Percentiles rank a stretch among this genome's conserved stretches.
These are phyloP conservation scores for Mortierella alpina DNA, from an alignment of 192 early-diverging fungal genomes.

Conservation along the genomic window DNA sequence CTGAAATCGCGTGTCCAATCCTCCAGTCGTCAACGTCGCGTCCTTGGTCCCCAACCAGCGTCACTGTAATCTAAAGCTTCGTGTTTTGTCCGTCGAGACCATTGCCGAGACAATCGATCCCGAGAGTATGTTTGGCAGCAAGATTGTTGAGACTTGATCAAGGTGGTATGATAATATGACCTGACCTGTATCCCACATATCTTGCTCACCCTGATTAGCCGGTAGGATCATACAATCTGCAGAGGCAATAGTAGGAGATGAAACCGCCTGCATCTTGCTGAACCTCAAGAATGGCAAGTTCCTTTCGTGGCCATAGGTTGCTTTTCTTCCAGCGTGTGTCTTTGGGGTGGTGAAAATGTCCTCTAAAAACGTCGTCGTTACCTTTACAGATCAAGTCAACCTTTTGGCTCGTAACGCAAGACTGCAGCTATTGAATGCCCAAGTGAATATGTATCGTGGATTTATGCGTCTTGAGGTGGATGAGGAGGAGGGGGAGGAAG, in stretches of 20 bases:
- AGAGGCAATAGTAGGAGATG: slow-evolving; percentile 48
- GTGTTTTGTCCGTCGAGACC: slow-evolving; percentile 45
- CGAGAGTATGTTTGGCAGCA: slow-evolving; percentile 27
- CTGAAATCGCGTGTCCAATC: too few relatives aligned
- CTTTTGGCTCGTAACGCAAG: slow-evolving; percentile 45
- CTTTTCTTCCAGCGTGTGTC: not conserved
- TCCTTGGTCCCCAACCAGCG: slow-evolving; percentile 45
- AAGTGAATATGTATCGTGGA: slow-evolving; percentile 51
- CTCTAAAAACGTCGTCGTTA: not conserved
- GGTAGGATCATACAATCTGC: slow-evolving; percentile 43
- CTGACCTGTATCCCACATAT: not conserved
- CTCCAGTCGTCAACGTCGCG: slow-evolving; percentile 42
- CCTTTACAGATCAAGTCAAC: slow-evolving; percentile 33
- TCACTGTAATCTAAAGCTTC: slow-evolving; percentile 43
- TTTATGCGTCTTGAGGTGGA: slow-evolving; percentile 52
- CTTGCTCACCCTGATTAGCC: slow-evolving; percentile 11
- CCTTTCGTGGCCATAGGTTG: not conserved
- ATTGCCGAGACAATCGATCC: slow-evolving; percentile 48
- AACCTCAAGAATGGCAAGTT: slow-evolving; percentile 51
- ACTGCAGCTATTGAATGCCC: slow-evolving; percentile 23
- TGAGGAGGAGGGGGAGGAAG: slow-evolving; percentile 31
- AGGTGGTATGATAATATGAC: not conserved
- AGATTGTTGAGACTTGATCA: slow-evolving; percentile 1
- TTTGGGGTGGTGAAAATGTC: not conserved
- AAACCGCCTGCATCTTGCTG: slow-evolving; percentile 44